phyloP scores from a whole-genome alignment of 2,329 filamentous ascomycete genomes.

The Ophiostoma himal-ulmi region DNA sequence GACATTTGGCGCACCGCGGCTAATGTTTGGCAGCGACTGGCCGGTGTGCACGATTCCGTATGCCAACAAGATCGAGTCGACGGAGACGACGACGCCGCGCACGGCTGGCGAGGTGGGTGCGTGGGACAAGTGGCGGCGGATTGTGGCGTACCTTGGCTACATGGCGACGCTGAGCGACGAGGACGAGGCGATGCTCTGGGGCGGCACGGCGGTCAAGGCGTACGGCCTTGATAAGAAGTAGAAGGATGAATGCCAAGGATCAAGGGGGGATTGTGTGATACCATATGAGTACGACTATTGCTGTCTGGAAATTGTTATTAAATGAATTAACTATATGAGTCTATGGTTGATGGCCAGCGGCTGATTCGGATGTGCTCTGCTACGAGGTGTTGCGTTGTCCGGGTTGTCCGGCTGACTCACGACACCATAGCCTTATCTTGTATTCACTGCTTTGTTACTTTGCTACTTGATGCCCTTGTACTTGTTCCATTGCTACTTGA shows the following conservation, averaged over 20 bases:
- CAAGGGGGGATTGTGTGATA: neutral
- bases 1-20: constrained; percentile 62
- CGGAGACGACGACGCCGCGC: constrained; percentile 10
- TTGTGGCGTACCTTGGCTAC: constrained; percentile 63
- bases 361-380: too few relatives aligned
- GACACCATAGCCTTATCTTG: too few relatives aligned
- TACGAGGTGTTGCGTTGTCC: too few relatives aligned
- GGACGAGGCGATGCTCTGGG: constrained; percentile 64
- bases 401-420: too few relatives aligned
- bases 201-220: constrained; percentile 63
- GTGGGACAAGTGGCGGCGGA: constrained; percentile 68
- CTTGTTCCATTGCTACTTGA: too few relatives aligned
- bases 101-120: constrained; percentile 45
- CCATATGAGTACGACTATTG: neutral
- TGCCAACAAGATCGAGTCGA: constrained; percentile 25
- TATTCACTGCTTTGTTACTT: too few relatives aligned
- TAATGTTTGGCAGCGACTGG: constrained; percentile 95
- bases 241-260: neutral
- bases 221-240: constrained; percentile 48
- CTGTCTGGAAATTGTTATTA: neutral
- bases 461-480: too few relatives aligned
- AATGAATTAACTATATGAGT: too few relatives aligned
- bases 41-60: constrained; percentile 73
- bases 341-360: too few relatives aligned
- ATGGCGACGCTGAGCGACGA: constrained; percentile 56